Evolutionary conservation across 805 yeast species (phyloP).

Genomic region (Starmerella davenportii): DNA sequence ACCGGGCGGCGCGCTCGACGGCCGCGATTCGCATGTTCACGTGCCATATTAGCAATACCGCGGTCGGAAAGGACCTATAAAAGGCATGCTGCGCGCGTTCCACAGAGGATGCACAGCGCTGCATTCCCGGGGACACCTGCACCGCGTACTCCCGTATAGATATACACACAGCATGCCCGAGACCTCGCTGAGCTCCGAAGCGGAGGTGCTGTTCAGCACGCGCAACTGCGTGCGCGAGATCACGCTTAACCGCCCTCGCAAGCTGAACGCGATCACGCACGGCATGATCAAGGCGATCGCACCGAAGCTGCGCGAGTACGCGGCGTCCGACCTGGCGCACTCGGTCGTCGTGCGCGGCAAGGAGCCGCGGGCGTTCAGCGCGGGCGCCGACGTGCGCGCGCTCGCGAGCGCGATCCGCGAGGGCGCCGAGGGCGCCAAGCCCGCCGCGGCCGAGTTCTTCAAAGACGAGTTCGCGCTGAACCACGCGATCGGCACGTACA

Average conservation of each 20-base stretch:
- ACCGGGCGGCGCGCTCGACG: too few species aligned
- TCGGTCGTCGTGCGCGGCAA: slow-evolving; percentile 49
- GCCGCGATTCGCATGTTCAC: too few species aligned
- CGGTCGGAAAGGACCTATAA: too few species aligned
- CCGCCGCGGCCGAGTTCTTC: slow-evolving; percentile 47
- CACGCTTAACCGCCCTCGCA: slow-evolving; percentile 59
- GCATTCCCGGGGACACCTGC: too few species aligned
- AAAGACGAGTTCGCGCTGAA: slow-evolving; percentile 65
- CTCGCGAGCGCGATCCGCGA: slow-evolving; percentile 32
- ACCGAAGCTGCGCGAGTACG: slow-evolving; percentile 59
- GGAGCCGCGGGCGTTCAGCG: slow-evolving; percentile 58
- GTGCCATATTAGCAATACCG: too few species aligned
- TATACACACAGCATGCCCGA: too few species aligned
- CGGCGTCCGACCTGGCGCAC: slow-evolving; percentile 47
- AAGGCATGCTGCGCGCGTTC: too few species aligned
- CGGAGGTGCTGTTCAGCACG: background rate
- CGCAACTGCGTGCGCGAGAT: slow-evolving; percentile 20
- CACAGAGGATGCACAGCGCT: too few species aligned
- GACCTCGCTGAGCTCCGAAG: background rate
- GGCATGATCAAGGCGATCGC: slow-evolving; percentile 57
- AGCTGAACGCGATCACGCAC: slow-evolving; percentile 67
- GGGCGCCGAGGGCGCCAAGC: slow-evolving; percentile 30
- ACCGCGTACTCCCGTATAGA: too few species aligned
- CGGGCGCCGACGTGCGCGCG: slow-evolving; percentile 89
- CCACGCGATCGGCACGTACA: slow-evolving; percentile 59